These are phyloP conservation scores for Fennellomyces sp. DNA, from an alignment of 371 early-diverging fungal genomes.

Conservation along the genomic window DNA sequence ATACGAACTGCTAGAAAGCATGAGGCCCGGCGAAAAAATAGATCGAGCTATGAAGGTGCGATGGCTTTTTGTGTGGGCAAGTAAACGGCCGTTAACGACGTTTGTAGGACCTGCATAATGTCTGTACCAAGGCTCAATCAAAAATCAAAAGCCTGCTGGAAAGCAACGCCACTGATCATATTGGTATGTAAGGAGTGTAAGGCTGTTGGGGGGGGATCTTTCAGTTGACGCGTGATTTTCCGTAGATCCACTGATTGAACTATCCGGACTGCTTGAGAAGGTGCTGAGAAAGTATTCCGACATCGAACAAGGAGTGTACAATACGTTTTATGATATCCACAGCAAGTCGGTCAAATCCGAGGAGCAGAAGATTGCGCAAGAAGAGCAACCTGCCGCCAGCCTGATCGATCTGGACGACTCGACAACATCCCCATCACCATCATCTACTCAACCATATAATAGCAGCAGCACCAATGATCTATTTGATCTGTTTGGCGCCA, in stretches of 20 bases:
- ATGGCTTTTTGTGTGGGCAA: background rate
- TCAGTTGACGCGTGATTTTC: background rate
- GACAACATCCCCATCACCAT: background rate
- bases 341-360: slow-evolving; percentile 17
- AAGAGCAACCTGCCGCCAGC: slow-evolving; percentile 26
- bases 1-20: slow-evolving; percentile 75
- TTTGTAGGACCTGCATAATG: slow-evolving; percentile 47
- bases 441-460: slow-evolving; percentile 2
- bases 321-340: slow-evolving; percentile 44
- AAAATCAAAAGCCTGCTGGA: slow-evolving; percentile 75
- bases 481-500: slow-evolving; percentile 5
- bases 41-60: slow-evolving; percentile 47
- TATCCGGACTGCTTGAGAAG: slow-evolving; percentile 83
- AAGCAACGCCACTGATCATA: slow-evolving; percentile 33
- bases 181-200: slow-evolving; percentile 29
- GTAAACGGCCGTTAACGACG: background rate
- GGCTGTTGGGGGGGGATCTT: slow-evolving; percentile 29
- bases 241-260: slow-evolving; percentile 44
- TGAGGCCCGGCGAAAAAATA: slow-evolving; percentile 66
- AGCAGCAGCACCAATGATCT: slow-evolving; percentile 4
- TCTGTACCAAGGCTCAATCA: slow-evolving; percentile 36
- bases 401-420: slow-evolving; percentile 67
- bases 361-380: slow-evolving; percentile 9
- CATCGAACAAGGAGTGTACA: slow-evolving; percentile 59
- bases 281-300: slow-evolving; percentile 80